Evolutionary conservation across 352 stramenopile species (phyloP).

Genomic region (Thalassiosira delicatula): DNA sequence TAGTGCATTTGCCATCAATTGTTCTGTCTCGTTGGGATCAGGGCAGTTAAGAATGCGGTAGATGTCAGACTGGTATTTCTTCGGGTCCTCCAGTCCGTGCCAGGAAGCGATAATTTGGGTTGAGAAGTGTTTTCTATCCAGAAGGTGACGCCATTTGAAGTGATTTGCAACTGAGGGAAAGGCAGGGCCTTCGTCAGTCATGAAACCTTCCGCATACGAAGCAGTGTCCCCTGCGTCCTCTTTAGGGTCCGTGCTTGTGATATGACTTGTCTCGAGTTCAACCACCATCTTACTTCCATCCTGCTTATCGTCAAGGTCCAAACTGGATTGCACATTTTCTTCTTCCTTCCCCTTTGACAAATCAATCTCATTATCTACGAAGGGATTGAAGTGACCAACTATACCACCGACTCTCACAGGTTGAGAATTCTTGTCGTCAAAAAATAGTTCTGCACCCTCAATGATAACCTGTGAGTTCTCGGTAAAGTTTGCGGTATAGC

Average conservation of each 20-base stretch:
- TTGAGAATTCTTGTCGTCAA: not conserved
- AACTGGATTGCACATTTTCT: too few species aligned
- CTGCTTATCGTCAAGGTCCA: too few species aligned
- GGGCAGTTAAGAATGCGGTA: conserved; percentile 1
- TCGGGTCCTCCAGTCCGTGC: not conserved
- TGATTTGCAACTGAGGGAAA: conserved; percentile 1
- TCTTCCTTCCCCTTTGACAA: too few species aligned
- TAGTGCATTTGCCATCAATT: too few species aligned
- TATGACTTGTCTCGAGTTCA: too few species aligned
- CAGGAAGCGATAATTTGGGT: not conserved
- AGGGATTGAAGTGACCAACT: not conserved
- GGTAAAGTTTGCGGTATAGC: conserved; percentile 5
- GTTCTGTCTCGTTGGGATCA: too few species aligned
- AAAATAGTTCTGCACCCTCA: conserved; percentile 16
- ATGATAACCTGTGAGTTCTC: conserved; percentile 19
- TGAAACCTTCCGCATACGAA: conserved; percentile 6
- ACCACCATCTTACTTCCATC: too few species aligned
- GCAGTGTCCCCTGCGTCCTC: too few species aligned
- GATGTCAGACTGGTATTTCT: not conserved
- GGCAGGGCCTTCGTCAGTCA: conserved; percentile 7
- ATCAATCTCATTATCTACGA: conserved; percentile 20
- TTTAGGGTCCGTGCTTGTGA: too few species aligned
- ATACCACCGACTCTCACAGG: not conserved
- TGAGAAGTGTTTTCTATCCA: conserved; percentile 9
- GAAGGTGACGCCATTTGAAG: not conserved